Evolutionary conservation across 2,329 filamentous ascomycete genomes (phyloP), one percentile per base, ranked within the genome.

Genomic region (Penicillium digitatum): DNA sequence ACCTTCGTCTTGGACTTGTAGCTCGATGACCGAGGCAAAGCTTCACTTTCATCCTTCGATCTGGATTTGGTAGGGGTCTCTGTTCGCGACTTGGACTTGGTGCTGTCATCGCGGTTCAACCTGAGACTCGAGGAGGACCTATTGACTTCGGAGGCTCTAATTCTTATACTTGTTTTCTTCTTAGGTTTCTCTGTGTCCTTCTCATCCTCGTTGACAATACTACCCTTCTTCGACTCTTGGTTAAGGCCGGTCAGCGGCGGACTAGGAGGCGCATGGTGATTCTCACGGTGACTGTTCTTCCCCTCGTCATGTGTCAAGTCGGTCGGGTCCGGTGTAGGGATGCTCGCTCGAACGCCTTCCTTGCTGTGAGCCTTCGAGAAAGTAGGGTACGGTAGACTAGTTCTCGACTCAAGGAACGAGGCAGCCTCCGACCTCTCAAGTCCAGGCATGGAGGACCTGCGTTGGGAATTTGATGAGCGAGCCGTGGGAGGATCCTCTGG

Each of bases 331-430:
- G 88, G 88, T 1, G 88, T 91, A 59, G 84, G 79, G 56, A 79
- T 73, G 53, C 71, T 70, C 31, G 67, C 59, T 67, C 84, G 81
- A 51, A 96, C 83, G 42, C 85, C 84, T 76, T 96, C 93, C 73
- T 91, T 94, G 79, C 90, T 95, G 72, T 95, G 90, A 12, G 88
- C 88, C 75, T 95, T 96, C 75, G 89, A 94, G 73, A 95, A 90
- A 11, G 82, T 81, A 1, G 91, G 90, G 69, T 96, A 95, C 7
- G 89, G 87, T 39, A 88, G 69, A 58, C 80, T 82, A 27, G 73
- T 67, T 59, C 74, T 76, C 45, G 75, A 76, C 47, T 76, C 76
- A 52, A 74, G 66, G 60, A 76, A 73, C 20, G 72, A 74, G 55
- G 70, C 70, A 45, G 70, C 66, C 43, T 61, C 69, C 38, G 69